A percentile compares a stretch with the other conserved stretches of the same genome.
Conservation (phyloP, 148 eudicot genomes). For the Vaccinium vitisidaea region DNA sequence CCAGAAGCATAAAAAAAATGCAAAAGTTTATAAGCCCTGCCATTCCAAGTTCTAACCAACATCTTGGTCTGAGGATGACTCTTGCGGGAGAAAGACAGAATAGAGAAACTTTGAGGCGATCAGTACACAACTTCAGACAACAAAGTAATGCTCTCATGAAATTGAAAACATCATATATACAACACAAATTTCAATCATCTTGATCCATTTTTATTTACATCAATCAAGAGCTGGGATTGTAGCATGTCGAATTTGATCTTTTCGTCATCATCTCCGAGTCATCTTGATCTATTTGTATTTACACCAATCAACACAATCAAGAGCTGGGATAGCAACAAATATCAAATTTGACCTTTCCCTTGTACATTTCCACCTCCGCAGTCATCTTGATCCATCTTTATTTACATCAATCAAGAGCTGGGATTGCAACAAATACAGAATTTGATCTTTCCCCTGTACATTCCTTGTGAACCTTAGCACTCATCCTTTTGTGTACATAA, state of each 20-base stretch:
- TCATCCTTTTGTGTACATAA: background rate
- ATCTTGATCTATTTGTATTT: background rate
- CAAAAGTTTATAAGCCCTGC: no score
- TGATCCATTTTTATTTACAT: conserved; percentile 14
- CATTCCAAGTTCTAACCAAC: no score
- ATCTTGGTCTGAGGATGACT: no score
- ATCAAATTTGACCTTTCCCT: background rate
- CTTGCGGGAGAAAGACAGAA: no score
- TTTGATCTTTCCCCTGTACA: background rate
- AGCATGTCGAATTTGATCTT: background rate
- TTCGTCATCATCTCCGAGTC: background rate
- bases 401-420: conserved; percentile 3
- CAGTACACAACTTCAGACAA: no score
- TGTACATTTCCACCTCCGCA: background rate
- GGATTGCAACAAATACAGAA: background rate
- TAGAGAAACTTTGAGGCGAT: no score
- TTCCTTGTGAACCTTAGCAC: background rate
- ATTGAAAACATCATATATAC: background rate
- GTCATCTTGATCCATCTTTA: background rate
- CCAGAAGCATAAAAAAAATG: no score
- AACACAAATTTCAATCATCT: conserved; percentile 6
- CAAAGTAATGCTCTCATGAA: background rate
- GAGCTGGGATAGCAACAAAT: background rate
- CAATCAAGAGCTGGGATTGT: background rate
- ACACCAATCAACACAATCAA: background rate